A percentile compares a stretch with the other conserved stretches of the same genome.
Conservation (phyloP, 176 grass and related monocot genomes). For the Hordeum vulgare region DNA sequence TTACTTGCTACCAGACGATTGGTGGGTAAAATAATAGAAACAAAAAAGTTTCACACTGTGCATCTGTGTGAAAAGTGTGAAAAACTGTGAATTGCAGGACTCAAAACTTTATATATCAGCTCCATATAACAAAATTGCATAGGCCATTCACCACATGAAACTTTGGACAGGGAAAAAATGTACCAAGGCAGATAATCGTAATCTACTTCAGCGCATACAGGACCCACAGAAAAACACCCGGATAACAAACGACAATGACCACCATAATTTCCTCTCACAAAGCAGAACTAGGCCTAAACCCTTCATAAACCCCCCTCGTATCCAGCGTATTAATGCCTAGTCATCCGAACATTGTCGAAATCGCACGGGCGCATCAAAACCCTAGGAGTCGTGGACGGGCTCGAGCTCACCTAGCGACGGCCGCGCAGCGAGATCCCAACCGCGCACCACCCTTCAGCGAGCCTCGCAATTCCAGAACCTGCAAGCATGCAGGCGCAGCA, state of each 20-base stretch:
- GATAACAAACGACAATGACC: not conserved
- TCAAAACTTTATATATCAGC: no score
- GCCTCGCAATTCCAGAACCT: constrained; percentile 19
- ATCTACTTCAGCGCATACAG: not conserved
- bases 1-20: not conserved
- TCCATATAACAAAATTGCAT: not conserved
- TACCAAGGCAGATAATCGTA: not conserved
- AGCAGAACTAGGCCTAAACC: not conserved
- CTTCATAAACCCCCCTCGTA: constrained; percentile 1
- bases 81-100: not conserved
- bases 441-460: not conserved
- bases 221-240: not conserved
- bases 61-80: not conserved
- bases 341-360: not conserved
- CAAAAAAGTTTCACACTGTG: not conserved
- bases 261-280: not conserved
- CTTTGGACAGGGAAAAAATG: not conserved
- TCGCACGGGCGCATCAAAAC: not conserved
- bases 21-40: not conserved
- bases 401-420: constrained; percentile 8
- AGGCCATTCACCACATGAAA: not conserved
- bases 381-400: not conserved
- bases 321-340: not conserved
- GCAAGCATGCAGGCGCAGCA: not conserved
- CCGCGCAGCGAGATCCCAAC: not conserved